Evolutionary conservation across 176 grass and related monocot species (phyloP).

Genomic region (Triticum timopheevii): DNA sequence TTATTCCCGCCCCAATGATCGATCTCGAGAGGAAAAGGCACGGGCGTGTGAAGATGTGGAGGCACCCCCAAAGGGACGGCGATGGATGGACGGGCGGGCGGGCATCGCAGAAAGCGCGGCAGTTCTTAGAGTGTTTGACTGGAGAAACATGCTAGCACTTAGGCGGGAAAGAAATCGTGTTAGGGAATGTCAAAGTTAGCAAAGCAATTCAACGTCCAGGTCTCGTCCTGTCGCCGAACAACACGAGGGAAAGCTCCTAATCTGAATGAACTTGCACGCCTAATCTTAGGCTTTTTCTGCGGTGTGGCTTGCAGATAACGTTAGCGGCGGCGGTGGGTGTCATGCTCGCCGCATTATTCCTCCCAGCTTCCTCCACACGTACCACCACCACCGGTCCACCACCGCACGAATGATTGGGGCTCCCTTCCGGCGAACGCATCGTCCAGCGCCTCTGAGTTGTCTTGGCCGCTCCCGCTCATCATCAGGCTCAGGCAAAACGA

Average conservation of each 20-base stretch:
- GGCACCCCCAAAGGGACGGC: constrained; percentile 21
- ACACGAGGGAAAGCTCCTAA: not conserved
- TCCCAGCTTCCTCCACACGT: constrained; percentile 55
- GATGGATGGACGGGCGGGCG: constrained; percentile 28
- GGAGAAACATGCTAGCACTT: not conserved
- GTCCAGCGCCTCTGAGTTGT: constrained; percentile 22
- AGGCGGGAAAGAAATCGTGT: not conserved
- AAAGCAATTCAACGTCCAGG: not conserved
- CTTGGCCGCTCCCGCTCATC: not conserved
- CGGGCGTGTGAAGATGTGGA: constrained; percentile 17
- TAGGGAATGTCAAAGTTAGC: not conserved
- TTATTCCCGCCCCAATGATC: constrained; percentile 40
- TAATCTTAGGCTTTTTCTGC: not conserved
- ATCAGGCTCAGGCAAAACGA: not conserved
- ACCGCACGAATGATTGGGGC: constrained; percentile 26
- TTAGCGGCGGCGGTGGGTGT: constrained; percentile 49
- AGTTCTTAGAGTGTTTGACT: constrained; percentile 32
- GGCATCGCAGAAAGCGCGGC: constrained; percentile 27
- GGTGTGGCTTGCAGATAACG: constrained; percentile 48
- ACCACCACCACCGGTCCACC: constrained; percentile 13
- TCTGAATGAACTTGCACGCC: not conserved
- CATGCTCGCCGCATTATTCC: constrained; percentile 68
- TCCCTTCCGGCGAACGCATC: constrained; percentile 43
- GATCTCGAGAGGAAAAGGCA: constrained; percentile 16
- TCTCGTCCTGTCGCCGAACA: not conserved